Evolutionary conservation across 78 protist genomes (phyloP).

Genomic region (Polysphondylium violaceum): DNA sequence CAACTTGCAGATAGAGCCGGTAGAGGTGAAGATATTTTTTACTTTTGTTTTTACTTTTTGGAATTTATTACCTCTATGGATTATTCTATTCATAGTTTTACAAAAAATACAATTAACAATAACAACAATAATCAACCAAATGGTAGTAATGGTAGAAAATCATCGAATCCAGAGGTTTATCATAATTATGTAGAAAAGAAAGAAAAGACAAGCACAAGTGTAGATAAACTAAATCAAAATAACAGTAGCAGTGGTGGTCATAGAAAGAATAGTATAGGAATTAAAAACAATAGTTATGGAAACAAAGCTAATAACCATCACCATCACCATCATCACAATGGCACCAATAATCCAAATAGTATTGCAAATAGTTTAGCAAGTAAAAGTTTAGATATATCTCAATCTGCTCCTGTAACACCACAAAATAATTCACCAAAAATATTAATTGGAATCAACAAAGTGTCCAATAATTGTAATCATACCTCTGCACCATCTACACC

Average conservation of each 20-base stretch:
- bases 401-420: slow-evolving; percentile 71
- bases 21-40: slow-evolving; percentile 84
- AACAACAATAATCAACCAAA: slow-evolving; percentile 22
- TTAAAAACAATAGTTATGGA: background rate
- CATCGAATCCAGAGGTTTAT: slow-evolving; percentile 2
- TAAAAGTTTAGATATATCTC: slow-evolving; percentile 5
- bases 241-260: background rate
- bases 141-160: background rate
- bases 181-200: background rate
- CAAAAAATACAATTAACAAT: slow-evolving; percentile 8
- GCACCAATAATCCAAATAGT: background rate
- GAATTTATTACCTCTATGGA: slow-evolving; percentile 65
- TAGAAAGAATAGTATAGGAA: slow-evolving; percentile 2
- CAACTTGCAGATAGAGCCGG: slow-evolving; percentile 52
- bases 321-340: background rate
- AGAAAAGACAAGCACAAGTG: background rate
- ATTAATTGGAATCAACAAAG: slow-evolving; percentile 28
- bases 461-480: background rate
- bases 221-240: background rate
- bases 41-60: slow-evolving; percentile 82
- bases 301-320: background rate
- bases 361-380: background rate
- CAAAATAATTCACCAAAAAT: slow-evolving; percentile 60
- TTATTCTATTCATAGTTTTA: slow-evolving; percentile 53
- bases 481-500: slow-evolving; percentile 58